Evolutionary conservation across 495 filamentous ascomycete genomes (phyloP), one percentile per base, ranked within the genome.

Genomic region (Massariosphaeria phaeospora): DNA sequence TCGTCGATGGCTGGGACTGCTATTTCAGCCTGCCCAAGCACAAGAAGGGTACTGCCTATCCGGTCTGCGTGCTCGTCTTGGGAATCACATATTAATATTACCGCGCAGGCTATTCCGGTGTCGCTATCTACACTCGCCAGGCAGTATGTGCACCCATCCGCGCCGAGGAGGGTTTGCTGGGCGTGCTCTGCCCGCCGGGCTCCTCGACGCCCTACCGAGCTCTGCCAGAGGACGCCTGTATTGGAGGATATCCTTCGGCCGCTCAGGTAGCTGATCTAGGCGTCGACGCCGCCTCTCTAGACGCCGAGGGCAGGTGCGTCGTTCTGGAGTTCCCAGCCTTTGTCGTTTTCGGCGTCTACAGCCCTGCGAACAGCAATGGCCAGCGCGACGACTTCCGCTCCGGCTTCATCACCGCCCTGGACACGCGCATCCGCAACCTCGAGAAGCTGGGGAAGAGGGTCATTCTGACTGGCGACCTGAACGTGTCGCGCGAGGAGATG

Each of bases 321-420:
- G 74, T 96, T n/a, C 76, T 98, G 2, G 93, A 98, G 63, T 96
- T 98, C 62, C 89, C 89, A 1, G 91, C 89, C 11, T 97, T 98
- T 63, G 86, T 98, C 17, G 75, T 98, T 2, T 82, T 98, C 35
- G 93, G 91, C 11, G 77, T 88, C 13, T 97, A 98, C 68, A 85
- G 83, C 60, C 93, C 93, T 15, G 93, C 93, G 9, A 85, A 85
- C 63, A 79, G 88, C 50, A 91, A 95, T 61, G 86, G 90, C 48
- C 80, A 79, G n/a, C 77, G 93, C 21, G 85, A 90, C 56, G 81
- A 83, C 44, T 97, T 95, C 58, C 83, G 91, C 13, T 76, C 86
- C 47, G 81, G 78, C 15, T 98, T 94, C 61, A 75, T 93, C 44
- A 78, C 83, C 56, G 79, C 88, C 0, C 73, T 98, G 18, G 89